Evolutionary conservation across 345 rosid genomes (phyloP).

Genomic region (Cardiospermum halicacabum): DNA sequence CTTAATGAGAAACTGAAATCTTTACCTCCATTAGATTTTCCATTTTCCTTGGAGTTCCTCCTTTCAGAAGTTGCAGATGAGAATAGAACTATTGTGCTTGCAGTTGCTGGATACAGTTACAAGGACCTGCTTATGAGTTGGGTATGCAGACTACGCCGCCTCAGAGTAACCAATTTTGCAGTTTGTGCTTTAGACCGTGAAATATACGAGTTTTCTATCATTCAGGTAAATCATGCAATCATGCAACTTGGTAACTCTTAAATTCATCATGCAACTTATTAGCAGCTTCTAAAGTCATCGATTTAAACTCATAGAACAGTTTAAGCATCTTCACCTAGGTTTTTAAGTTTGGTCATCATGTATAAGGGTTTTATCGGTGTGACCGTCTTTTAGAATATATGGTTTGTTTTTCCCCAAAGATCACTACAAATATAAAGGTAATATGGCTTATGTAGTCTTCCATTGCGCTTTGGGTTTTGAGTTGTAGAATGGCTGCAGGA

Average conservation of each 20-base stretch:
- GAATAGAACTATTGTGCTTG: slow-evolving; percentile 66
- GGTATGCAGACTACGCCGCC: slow-evolving; percentile 84
- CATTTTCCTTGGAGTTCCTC: slow-evolving; percentile 64
- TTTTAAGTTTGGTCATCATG: background rate
- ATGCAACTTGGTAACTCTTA: background rate
- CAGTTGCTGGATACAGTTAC: slow-evolving; percentile 87
- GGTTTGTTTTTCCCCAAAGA: background rate
- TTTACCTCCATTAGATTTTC: slow-evolving; percentile 29
- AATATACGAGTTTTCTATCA: slow-evolving; percentile 63
- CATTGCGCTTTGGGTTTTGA: background rate
- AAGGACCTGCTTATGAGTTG: slow-evolving; percentile 97
- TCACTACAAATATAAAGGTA: background rate
- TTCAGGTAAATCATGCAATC: too few relatives aligned
- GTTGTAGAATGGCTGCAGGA: background rate
- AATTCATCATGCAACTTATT: background rate
- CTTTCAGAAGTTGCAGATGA: slow-evolving; percentile 59
- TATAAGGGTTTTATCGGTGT: slow-evolving; percentile 3
- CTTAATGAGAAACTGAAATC: slow-evolving; percentile 32
- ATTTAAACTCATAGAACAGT: background rate
- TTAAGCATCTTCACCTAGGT: background rate
- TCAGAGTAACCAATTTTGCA: slow-evolving; percentile 61
- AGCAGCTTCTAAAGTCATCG: background rate
- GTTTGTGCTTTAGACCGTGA: slow-evolving; percentile 85
- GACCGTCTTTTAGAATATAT: background rate
- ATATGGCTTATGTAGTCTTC: background rate